Base-by-base conservation (phyloP, 2,329 filamentous ascomycete genomes). In the Aspergillus costaricaensis region DNA sequence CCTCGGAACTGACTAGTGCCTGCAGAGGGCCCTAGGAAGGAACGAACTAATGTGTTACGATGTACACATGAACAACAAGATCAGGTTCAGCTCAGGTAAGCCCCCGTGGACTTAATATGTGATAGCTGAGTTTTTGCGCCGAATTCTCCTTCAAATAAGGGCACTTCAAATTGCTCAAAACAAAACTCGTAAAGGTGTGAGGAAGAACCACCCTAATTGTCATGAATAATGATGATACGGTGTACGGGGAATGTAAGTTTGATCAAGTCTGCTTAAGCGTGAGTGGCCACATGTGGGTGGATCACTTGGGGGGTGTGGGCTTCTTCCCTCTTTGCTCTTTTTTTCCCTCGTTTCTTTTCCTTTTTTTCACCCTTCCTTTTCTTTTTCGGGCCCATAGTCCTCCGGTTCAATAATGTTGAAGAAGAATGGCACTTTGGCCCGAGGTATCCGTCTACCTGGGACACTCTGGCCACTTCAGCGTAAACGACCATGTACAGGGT, bases 251-350 rank as follows among this genome's bases (percentile, higher is more conserved):
- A 55, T 55, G 43, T 55, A 49, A 43, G 17, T 52, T 10, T 43
- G 52, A 41, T 41, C 38, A 44, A 43, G 52, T 44, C 23, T 27
- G 53, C 43, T 55, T 27, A 27, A 55, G 39, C 39, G 25, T 43
- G 53, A 55, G 39, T 55, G 53, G 53, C 39, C 53, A 55, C 53
- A 44, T 36, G 15, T n/a, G n/a, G 43, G 53, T 55, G 53, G 53
- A 47, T 30, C 23, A 30, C 25, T 50, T 25, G 47, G 25, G 25
- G 47, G 47, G 7, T 44, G n/a, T 44, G 32, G 32, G 32, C 19
- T 23, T 44, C 23, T 44, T 14, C 19, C 25, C 19, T 14, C 23
- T 15, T 53, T 25, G 17, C 17, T 47, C 30, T 55, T 43, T n/a
- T 19, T 55, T 55, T 17, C 15, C 15, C 21, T 21, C 17, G 17